Conservation (phyloP, 352 stramenopile genomes). For the Globisporangium barbulae region DNA sequence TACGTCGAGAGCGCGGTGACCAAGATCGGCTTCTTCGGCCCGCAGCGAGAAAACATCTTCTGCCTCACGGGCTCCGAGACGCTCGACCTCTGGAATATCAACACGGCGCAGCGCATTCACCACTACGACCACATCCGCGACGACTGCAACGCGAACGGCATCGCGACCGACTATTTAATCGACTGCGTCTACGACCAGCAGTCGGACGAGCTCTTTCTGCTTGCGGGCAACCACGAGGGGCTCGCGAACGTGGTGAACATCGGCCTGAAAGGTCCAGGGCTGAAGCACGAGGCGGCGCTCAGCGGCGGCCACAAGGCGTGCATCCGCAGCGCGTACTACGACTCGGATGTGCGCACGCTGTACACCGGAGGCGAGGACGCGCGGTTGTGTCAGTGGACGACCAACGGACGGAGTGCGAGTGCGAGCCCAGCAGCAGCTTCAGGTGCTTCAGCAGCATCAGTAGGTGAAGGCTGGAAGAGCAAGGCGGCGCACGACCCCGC, state of each 20-base stretch:
- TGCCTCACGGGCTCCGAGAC: constrained; percentile 88
- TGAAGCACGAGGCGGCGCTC: constrained; percentile 51
- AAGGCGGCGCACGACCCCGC: constrained; percentile 39
- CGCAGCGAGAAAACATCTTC: constrained; percentile 76
- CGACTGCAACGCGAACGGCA: constrained; percentile 61
- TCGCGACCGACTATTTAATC: constrained; percentile 84
- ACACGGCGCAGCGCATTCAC: constrained; percentile 75
- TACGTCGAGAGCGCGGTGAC: constrained; percentile 89
- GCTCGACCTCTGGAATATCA: constrained; percentile 88
- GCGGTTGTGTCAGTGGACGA: constrained; percentile 76
- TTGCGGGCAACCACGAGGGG: constrained; percentile 75
- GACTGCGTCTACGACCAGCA: constrained; percentile 82
- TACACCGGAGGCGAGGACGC: constrained; percentile 87
- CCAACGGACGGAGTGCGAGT: not conserved
- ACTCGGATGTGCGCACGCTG: constrained; percentile 39
- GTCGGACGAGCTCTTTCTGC: constrained; percentile 68
- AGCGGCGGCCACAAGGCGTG: constrained; percentile 81
- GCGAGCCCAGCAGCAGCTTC: not conserved
- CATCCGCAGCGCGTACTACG: constrained; percentile 79
- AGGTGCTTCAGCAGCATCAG: not conserved
- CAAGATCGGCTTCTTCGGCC: constrained; percentile 87
- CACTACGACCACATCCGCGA: constrained; percentile 75
- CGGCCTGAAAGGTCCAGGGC: constrained; percentile 37
- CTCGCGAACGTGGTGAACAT: constrained; percentile 74
- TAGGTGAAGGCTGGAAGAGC: constrained; percentile 15